A percentile compares a stretch with the other conserved stretches of the same genome.
Conservation (phyloP, 139 green algal species). For the Trebouxia sp. region DNA sequence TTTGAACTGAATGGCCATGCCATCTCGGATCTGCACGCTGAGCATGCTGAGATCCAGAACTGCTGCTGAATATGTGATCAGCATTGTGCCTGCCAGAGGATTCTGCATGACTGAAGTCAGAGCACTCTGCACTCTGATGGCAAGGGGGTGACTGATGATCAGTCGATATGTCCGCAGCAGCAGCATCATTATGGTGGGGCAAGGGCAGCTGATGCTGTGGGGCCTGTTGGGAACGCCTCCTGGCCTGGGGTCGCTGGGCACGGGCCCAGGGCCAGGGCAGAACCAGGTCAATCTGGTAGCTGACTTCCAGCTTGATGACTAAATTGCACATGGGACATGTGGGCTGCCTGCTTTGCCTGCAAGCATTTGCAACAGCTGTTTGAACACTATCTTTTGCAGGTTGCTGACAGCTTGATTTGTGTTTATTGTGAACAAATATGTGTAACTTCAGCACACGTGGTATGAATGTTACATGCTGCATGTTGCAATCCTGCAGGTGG, state of each 20-base stretch:
- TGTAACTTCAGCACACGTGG: background rate
- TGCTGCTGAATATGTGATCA: too few species aligned
- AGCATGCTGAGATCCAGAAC: too few species aligned
- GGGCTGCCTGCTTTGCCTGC: slow-evolving; percentile 50
- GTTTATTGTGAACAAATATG: background rate
- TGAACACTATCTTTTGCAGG: background rate
- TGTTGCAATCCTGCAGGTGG: background rate
- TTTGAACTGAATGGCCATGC: too few species aligned
- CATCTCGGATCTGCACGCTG: too few species aligned
- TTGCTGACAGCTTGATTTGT: background rate
- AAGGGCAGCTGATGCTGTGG: background rate
- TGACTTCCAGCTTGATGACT: slow-evolving; percentile 63
- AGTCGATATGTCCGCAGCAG: too few species aligned
- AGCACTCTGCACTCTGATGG: too few species aligned
- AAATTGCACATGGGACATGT: slow-evolving; percentile 84
- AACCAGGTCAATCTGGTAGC: slow-evolving; percentile 35
- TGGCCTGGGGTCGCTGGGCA: too few species aligned
- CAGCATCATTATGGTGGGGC: background rate
- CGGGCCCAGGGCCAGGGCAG: slow-evolving; percentile 36
- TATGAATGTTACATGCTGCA: background rate
- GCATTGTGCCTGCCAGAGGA: too few species aligned
- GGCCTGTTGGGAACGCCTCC: too few species aligned
- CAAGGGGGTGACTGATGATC: too few species aligned
- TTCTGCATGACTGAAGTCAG: background rate
- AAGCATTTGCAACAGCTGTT: background rate